Percentiles rank a stretch among this genome's conserved stretches.
Conservation (phyloP, 208 protist genomes). For the Dictyostelium gargantuum region DNA sequence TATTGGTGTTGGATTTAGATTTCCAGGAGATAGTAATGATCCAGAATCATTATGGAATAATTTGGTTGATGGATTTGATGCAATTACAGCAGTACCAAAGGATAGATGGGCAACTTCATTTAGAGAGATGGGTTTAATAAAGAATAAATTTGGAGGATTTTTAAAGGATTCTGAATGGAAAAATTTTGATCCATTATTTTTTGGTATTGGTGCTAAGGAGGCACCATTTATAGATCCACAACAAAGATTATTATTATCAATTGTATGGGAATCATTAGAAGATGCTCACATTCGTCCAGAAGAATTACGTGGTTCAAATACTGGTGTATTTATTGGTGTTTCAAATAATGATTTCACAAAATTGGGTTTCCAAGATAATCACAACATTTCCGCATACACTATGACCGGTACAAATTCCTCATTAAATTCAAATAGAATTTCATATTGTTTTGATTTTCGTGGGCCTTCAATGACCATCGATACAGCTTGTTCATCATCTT, state of each 20-base stretch:
- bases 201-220: constrained; percentile 70
- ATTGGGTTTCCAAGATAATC: constrained; percentile 1
- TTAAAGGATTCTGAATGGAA: constrained; percentile 66
- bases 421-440: constrained; percentile 79
- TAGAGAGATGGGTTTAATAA: constrained; percentile 18
- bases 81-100: constrained; percentile 57
- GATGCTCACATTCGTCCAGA: constrained; percentile 66
- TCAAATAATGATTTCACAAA: constrained; percentile 71
- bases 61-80: constrained; percentile 57
- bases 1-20: constrained; percentile 70
- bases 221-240: constrained; percentile 76
- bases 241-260: constrained; percentile 73
- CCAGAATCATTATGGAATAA: constrained; percentile 65
- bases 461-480: constrained; percentile 85
- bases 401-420: constrained; percentile 48
- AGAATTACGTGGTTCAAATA: constrained; percentile 56
- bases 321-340: constrained; percentile 76
- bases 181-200: constrained; percentile 75
- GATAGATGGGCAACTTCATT: constrained; percentile 66
- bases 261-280: constrained; percentile 72
- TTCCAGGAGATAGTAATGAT: constrained; percentile 64
- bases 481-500: constrained; percentile 87
- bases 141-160: constrained; percentile 70
- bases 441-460: constrained; percentile 85
- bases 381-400: constrained; percentile 37